Evolutionary conservation across 352 stramenopile species (phyloP).

Genomic region (Globisporangium abappressorium): DNA sequence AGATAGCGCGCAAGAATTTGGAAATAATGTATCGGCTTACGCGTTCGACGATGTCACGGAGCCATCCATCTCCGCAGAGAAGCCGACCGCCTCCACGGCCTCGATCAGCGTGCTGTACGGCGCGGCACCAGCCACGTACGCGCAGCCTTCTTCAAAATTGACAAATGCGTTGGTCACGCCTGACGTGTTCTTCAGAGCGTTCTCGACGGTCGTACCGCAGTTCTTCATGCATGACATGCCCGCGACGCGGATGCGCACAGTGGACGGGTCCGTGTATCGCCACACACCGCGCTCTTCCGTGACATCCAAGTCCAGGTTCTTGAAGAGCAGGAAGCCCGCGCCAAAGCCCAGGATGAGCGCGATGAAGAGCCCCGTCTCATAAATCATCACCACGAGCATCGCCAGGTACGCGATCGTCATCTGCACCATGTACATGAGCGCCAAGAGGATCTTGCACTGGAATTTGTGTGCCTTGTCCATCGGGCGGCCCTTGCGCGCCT

Average conservation of each 20-base stretch:
- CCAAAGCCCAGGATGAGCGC: slow-evolving; percentile 71
- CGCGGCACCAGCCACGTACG: slow-evolving; percentile 67
- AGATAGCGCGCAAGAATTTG: slow-evolving; percentile 1
- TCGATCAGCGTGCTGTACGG: slow-evolving; percentile 51
- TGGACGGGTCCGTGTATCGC: slow-evolving; percentile 71
- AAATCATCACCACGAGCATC: slow-evolving; percentile 84
- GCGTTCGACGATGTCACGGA: slow-evolving; percentile 37
- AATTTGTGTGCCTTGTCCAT: slow-evolving; percentile 58
- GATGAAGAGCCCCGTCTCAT: slow-evolving; percentile 74
- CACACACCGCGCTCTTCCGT: slow-evolving; percentile 67
- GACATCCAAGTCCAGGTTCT: slow-evolving; percentile 68
- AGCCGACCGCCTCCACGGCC: slow-evolving; percentile 65
- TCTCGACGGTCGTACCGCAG: slow-evolving; percentile 80
- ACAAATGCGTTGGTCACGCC: slow-evolving; percentile 80
- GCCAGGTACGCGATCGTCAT: slow-evolving; percentile 82
- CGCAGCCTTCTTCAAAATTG: slow-evolving; percentile 66
- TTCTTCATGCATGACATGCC: slow-evolving; percentile 91
- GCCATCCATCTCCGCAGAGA: slow-evolving; percentile 50
- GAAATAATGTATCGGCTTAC: slow-evolving; percentile 38
- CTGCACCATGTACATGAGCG: slow-evolving; percentile 74
- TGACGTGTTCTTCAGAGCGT: slow-evolving; percentile 39
- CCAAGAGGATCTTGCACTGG: slow-evolving; percentile 56
- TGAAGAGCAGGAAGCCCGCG: slow-evolving; percentile 65
- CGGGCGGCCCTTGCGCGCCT: slow-evolving; percentile 28
- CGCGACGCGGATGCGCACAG: slow-evolving; percentile 72